Evolutionary conservation across 164 flowering plant species (phyloP), one percentile per base, ranked within the genome.

Genomic region (Chimonanthus praecox): DNA sequence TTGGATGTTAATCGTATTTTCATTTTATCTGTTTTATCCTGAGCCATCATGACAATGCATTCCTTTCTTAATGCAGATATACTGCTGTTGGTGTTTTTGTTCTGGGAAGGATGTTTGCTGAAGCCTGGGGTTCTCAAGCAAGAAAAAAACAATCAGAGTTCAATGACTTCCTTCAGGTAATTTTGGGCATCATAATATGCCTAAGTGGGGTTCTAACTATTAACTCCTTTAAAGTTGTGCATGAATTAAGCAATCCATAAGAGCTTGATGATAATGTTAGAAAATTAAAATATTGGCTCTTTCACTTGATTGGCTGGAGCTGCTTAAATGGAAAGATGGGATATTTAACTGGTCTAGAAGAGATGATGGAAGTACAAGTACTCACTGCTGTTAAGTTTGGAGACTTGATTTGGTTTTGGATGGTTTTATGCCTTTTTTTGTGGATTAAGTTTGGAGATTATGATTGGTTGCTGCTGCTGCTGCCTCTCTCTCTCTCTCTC

Each of bases 1-100:
- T 51, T 58, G 44, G 46, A 11, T 7, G 7, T 47, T 47, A 47
- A 20, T 9, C 49, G 4, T 9, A 33, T 8, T 33, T 65, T 44
- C 5, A 11, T 68, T n/a, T 48, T 15, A n/a, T 47, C 50, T 13
- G 47, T 60, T 58, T 8, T 68, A 9, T 47, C 21, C 13, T 20
- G 58, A 74, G 47, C 68, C 49, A 15, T 48, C 49, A 49, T 21
- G 7, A 9, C 16, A n/a, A 66, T 18, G 6, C 16, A 6, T 8
- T 54, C 44, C 16, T 50, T 68, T 79, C 72, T 50, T 80, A n/a
- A 21, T 84, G 74, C 84, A 95, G 98, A 78, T 95, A 92, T 77
- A 93, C 98, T 75, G 99, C 98, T 80, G 98, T 93, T 81, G 99
- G 99, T 80, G 92, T 92, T 72, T 95, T 90, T 88, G 99, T 95